Evolutionary conservation across 306 rosid genomes (phyloP).

Genomic region (Inga laurina): DNA sequence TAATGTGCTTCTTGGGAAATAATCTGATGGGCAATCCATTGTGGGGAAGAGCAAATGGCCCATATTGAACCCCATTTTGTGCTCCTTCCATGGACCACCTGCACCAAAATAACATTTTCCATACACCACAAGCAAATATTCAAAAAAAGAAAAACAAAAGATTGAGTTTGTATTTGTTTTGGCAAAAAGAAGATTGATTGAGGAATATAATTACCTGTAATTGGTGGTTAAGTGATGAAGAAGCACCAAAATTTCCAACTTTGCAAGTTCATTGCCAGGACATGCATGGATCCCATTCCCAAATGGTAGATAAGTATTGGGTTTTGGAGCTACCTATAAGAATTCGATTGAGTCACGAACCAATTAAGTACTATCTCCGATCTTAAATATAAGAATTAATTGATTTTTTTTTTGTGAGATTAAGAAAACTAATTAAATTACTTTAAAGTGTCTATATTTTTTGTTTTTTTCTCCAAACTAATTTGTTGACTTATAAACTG

Average conservation of each 20-base stretch:
- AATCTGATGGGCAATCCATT: constrained; percentile 83
- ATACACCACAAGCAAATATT: neutral
- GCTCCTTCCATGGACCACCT: constrained; percentile 70
- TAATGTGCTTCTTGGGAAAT: constrained; percentile 28
- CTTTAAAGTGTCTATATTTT: too few species aligned
- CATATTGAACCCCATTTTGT: constrained; percentile 85
- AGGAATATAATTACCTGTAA: constrained; percentile 42
- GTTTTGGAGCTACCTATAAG: constrained; percentile 70
- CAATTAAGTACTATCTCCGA: too few species aligned
- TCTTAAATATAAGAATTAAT: too few species aligned
- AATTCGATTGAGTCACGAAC: neutral
- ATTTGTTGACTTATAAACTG: too few species aligned
- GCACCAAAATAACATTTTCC: constrained; percentile 14
- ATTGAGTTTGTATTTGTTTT: neutral
- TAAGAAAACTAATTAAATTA: too few species aligned
- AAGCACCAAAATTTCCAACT: constrained; percentile 81
- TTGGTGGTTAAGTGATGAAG: constrained; percentile 85
- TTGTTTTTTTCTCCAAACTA: too few species aligned
- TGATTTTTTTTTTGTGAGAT: too few species aligned
- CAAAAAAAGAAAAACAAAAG: too few species aligned
- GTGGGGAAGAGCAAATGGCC: constrained; percentile 89
- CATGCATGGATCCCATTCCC: constrained; percentile 92
- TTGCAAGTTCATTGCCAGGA: constrained; percentile 95
- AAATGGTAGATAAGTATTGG: constrained; percentile 91
- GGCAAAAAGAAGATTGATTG: neutral